Percentiles rank a stretch among this genome's conserved stretches.
Evolutionary conservation across 345 rosid genomes (phyloP).

Genomic region (Passiflora organensis): DNA sequence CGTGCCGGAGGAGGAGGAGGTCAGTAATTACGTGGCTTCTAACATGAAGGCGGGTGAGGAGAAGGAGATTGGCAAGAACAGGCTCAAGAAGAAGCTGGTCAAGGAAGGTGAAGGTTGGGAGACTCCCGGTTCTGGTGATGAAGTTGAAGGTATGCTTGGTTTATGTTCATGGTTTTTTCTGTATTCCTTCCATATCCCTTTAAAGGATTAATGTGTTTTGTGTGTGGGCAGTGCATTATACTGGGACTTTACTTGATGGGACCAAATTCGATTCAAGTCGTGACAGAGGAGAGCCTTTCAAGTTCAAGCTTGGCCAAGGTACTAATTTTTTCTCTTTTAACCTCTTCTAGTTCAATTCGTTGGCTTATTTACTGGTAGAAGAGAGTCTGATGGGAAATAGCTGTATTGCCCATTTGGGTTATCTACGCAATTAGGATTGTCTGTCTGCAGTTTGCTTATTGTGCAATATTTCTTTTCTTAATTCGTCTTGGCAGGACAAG

Average conservation of each 20-base stretch:
- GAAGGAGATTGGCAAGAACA: slow-evolving; percentile 72
- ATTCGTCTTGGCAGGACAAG: slow-evolving; percentile 50
- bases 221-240: slow-evolving; percentile 51
- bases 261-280: slow-evolving; percentile 91
- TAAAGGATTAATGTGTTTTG: too few relatives aligned
- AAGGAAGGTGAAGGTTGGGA: slow-evolving; percentile 73
- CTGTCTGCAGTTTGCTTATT: too few relatives aligned
- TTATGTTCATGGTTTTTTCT: not conserved
- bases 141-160: slow-evolving; percentile 64
- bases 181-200: not conserved
- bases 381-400: too few relatives aligned
- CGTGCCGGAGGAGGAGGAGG: slow-evolving; percentile 25
- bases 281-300: slow-evolving; percentile 78
- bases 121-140: slow-evolving; percentile 67
- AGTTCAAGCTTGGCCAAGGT: slow-evolving; percentile 97
- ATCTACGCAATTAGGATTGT: too few relatives aligned
- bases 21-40: slow-evolving; percentile 9
- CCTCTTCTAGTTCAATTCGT: not conserved
- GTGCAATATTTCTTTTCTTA: not conserved
- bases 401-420: too few relatives aligned
- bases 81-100: slow-evolving; percentile 79
- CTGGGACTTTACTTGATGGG: slow-evolving; percentile 90
- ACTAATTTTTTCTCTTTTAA: not conserved
- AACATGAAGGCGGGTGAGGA: slow-evolving; percentile 13
- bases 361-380: too few relatives aligned